Evolutionary conservation across 1,139 yeast species (phyloP).

Genomic region (Debaryomyces sp.): DNA sequence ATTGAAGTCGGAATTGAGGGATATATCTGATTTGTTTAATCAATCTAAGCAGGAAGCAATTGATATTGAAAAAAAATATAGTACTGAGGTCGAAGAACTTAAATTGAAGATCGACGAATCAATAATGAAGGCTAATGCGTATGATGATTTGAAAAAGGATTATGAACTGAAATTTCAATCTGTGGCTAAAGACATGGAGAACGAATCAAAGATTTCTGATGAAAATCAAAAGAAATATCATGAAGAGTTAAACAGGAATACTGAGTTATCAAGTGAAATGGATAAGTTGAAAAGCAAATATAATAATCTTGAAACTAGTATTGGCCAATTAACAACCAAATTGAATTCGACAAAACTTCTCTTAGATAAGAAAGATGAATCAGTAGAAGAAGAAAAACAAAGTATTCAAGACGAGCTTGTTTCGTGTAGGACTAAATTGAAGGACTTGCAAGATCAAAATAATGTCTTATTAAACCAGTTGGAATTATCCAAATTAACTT

Average conservation of each 20-base stretch:
- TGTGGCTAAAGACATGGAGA: slow-evolving; percentile 47
- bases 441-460: slow-evolving; percentile 69
- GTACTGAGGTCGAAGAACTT: slow-evolving; percentile 24
- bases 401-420: slow-evolving; percentile 57
- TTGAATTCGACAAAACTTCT: slow-evolving; percentile 19
- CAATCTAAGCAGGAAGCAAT: slow-evolving; percentile 20
- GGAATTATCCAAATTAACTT: slow-evolving; percentile 43
- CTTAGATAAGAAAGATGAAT: slow-evolving; percentile 30
- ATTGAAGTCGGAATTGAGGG: slow-evolving; percentile 22
- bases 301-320: slow-evolving; percentile 36
- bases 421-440: slow-evolving; percentile 44
- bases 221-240: slow-evolving; percentile 60
- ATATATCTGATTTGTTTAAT: slow-evolving; percentile 19
- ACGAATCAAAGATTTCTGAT: slow-evolving; percentile 51
- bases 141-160: slow-evolving; percentile 36
- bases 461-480: slow-evolving; percentile 69
- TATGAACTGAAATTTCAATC: slow-evolving; percentile 35
- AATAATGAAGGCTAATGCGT: slow-evolving; percentile 34
- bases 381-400: slow-evolving; percentile 24
- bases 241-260: slow-evolving; percentile 58
- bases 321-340: slow-evolving; percentile 34
- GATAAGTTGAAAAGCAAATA: slow-evolving; percentile 47
- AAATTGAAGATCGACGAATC: slow-evolving; percentile 26
- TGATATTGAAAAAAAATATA: slow-evolving; percentile 16
- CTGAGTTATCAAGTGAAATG: slow-evolving; percentile 50